Percentiles rank a stretch among this genome's conserved stretches.
Evolutionary conservation across 768 basidiomycete species (phyloP).

Genomic region (Phanerodontia chrysosporium): DNA sequence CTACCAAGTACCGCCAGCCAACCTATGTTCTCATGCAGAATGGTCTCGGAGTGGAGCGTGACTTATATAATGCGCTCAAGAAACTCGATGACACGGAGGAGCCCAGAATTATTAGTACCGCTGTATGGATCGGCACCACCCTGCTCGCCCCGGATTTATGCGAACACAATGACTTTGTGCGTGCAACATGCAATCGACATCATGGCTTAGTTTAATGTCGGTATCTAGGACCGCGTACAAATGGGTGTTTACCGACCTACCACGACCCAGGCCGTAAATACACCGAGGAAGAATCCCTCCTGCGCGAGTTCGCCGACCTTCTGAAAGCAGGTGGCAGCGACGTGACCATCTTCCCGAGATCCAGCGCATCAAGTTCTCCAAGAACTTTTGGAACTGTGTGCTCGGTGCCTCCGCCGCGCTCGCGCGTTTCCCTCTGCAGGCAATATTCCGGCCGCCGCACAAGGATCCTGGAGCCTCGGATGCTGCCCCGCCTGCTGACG

Average conservation of each 20-base stretch:
- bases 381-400: slow-evolving; percentile 62
- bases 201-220: too few species aligned
- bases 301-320: slow-evolving; percentile 42
- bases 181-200: slow-evolving; percentile 17
- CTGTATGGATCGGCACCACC: slow-evolving; percentile 47
- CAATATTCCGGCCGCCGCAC: slow-evolving; percentile 47
- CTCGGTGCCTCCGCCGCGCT: slow-evolving; percentile 52
- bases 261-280: slow-evolving; percentile 38
- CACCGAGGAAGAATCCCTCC: slow-evolving; percentile 35
- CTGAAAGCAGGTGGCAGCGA: slow-evolving; percentile 46
- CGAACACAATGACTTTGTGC: slow-evolving; percentile 48
- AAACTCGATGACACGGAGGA: slow-evolving; percentile 34
- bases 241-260: slow-evolving; percentile 53
- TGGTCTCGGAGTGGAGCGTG: slow-evolving; percentile 65
- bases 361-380: slow-evolving; percentile 56
- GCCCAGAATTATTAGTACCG: slow-evolving; percentile 51
- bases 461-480: slow-evolving; percentile 33
- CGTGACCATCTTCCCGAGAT: slow-evolving; percentile 50
- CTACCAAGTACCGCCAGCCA: slow-evolving; percentile 44
- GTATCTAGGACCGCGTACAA: slow-evolving; percentile 49
- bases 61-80: slow-evolving; percentile 52
- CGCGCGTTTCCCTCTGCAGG: slow-evolving; percentile 43
- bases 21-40: slow-evolving; percentile 67
- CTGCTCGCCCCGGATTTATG: slow-evolving; percentile 19
- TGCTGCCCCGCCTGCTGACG: slow-evolving; percentile 12